Base-by-base conservation (phyloP, 768 basidiomycete species). In the Stropharia rugosoannulata region DNA sequence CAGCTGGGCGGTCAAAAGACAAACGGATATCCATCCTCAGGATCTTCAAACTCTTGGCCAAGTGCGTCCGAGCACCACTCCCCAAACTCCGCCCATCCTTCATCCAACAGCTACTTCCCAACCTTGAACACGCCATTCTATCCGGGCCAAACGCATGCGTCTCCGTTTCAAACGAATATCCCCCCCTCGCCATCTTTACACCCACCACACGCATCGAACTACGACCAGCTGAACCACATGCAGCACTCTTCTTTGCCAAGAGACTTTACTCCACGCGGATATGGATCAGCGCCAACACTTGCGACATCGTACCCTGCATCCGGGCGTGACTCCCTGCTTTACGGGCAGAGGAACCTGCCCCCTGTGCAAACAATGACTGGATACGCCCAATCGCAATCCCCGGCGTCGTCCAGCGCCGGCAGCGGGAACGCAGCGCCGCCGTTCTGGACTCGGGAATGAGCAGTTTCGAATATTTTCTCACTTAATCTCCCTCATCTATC, bases 101-200 rank as follows among this genome's bases (percentile, higher is more conserved):
- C 47, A 11, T 62, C 67, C 4, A 32, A 61, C 37, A 63, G 68
- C 43, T 78, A 65, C 62, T 79, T 86, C 64, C 79, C 81, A 40
- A 85, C 85, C 13, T 75, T 85, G 38, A 83, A 68, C 58, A 75
- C 83, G 8, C 79, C 85, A 10, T 86, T 83, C 69, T 82, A 75
- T 66, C 85, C 85, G 18, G 59, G 61, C 41, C 66, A 70, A 54
- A 37, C 70, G 6, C 69, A 73, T 49, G 64, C 69, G 19, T 63
- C 64, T 51, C 68, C 69, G 55, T 61, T 68, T 55, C 70, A 72
- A 54, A 55, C 72, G 15, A 62, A 60, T 61, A 19, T 62, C 49
- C 47, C 56, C 55, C 45, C 59, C 48, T 50, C 56, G 35, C 41
- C 62, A 29, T 47, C 55, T 43, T 16, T 61, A 13, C 56, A 32